These are phyloP conservation scores for Austropuccinia psidii DNA, from an alignment of 1,284 basidiomycete species.

Conservation along the genomic window DNA sequence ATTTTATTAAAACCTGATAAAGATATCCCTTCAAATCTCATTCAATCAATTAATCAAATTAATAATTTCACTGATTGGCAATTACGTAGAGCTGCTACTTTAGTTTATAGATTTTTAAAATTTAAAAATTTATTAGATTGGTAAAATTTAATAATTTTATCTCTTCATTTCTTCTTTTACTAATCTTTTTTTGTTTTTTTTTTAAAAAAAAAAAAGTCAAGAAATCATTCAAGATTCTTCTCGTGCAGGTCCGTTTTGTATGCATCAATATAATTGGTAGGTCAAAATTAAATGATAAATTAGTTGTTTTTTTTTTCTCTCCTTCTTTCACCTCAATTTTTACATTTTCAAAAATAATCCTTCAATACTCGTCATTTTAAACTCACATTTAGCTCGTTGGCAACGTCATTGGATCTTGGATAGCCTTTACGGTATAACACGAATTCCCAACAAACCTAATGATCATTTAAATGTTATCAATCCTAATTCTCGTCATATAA, in stretches of 20 bases:
- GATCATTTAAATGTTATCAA: slow-evolving; percentile 46
- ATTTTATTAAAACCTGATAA: slow-evolving; percentile 62
- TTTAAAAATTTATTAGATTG: slow-evolving; percentile 65
- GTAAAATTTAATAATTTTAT: slow-evolving; percentile 45
- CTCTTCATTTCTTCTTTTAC: background rate
- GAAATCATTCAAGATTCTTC: slow-evolving; percentile 54
- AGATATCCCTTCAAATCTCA: slow-evolving; percentile 47
- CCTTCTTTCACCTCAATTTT: slow-evolving; percentile 49
- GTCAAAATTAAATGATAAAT: slow-evolving; percentile 39
- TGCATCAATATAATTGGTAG: slow-evolving; percentile 55
- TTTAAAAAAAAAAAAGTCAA: slow-evolving; percentile 46
- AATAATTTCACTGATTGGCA: slow-evolving; percentile 66
- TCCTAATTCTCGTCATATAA: slow-evolving; percentile 42
- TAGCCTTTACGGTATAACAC: slow-evolving; percentile 47
- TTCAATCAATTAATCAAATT: slow-evolving; percentile 41
- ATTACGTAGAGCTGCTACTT: slow-evolving; percentile 73
- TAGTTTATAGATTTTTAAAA: slow-evolving; percentile 65
- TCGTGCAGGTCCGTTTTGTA: slow-evolving; percentile 54
- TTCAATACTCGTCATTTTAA: no score
- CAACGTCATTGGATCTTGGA: slow-evolving; percentile 38
- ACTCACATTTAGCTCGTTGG: slow-evolving; percentile 35
- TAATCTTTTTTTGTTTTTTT: slow-evolving; percentile 10
- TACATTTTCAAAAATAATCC: slow-evolving; percentile 53
- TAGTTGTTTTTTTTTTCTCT: slow-evolving; percentile 56
- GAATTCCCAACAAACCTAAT: slow-evolving; percentile 46